These are phyloP conservation scores for Gossypium aridum DNA, from an alignment of 441 rosid species.

Conservation along the genomic window DNA sequence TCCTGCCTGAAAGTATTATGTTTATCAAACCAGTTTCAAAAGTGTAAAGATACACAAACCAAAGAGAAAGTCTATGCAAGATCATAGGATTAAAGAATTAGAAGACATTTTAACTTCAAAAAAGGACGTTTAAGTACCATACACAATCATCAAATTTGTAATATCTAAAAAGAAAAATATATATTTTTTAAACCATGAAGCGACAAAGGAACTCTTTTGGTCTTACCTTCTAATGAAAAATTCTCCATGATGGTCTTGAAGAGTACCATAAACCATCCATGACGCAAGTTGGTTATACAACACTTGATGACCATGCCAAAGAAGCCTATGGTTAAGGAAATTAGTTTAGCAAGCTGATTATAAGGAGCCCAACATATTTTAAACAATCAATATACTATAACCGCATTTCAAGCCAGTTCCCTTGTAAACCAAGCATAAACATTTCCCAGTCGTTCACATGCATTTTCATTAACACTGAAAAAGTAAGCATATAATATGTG, in stretches of 20 bases:
- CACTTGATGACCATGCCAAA: constrained; percentile 96
- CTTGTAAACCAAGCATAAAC: not conserved
- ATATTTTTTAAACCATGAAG: not conserved
- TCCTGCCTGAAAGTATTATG: constrained; percentile 59
- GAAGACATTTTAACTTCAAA: not conserved
- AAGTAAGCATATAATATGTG: not conserved
- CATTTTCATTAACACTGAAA: not conserved
- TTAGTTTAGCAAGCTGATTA: constrained; percentile 8
- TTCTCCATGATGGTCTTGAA: constrained; percentile 89
- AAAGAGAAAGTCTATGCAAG: not conserved
- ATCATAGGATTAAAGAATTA: not conserved
- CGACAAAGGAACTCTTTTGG: not conserved
- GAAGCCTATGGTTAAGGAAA: constrained; percentile 51
- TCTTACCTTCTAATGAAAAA: constrained; percentile 75
- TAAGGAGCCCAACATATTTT: not conserved
- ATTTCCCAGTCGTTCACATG: not conserved
- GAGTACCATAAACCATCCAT: constrained; percentile 95
- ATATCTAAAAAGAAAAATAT: not conserved
- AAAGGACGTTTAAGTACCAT: not conserved
- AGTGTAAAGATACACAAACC: not conserved
- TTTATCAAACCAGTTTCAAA: not conserved
- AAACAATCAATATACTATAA: not conserved
- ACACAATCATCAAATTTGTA: not conserved
- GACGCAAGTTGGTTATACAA: constrained; percentile 91
- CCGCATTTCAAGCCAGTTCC: not conserved